These are phyloP conservation scores for Bacterosira constricta DNA, from an alignment of 108 stramenopile species.

Conservation along the genomic window DNA sequence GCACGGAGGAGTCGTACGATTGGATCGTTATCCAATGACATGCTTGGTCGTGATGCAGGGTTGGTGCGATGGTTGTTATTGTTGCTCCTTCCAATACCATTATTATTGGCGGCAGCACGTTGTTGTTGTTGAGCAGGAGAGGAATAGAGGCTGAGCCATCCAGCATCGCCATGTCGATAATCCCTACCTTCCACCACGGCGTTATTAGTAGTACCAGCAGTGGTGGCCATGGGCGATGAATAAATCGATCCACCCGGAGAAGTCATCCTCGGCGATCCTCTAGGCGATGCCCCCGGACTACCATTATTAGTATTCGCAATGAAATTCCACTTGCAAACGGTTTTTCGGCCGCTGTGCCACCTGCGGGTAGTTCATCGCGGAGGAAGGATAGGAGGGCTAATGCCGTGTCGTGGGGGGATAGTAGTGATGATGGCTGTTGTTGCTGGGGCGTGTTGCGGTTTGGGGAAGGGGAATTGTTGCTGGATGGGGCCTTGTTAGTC, in stretches of 20 bases:
- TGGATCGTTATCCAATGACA: constrained; percentile 67
- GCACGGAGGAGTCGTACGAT: constrained; percentile 76
- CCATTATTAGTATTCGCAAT: too few relatives aligned
- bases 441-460: background rate
- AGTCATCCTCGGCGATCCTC: constrained; percentile 49
- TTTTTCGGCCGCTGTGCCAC: constrained; percentile 73
- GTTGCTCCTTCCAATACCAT: too few relatives aligned
- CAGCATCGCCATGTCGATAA: constrained; percentile 14
- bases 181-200: background rate
- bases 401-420: constrained; percentile 75
- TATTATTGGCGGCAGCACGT: too few relatives aligned
- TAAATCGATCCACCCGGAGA: background rate
- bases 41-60: too few relatives aligned
- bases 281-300: too few relatives aligned
- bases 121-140: constrained; percentile 2
- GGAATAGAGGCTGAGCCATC: constrained; percentile 19
- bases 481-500: background rate
- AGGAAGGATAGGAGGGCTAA: constrained; percentile 77
- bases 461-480: too few relatives aligned
- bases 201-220: too few relatives aligned
- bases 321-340: constrained; percentile 73
- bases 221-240: constrained; percentile 3
- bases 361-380: constrained; percentile 72
- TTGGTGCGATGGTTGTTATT: too few relatives aligned
- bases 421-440: constrained; percentile 17